Conservation (phyloP, 306 rosid genomes). For the Chamaecrista fasciculata region DNA sequence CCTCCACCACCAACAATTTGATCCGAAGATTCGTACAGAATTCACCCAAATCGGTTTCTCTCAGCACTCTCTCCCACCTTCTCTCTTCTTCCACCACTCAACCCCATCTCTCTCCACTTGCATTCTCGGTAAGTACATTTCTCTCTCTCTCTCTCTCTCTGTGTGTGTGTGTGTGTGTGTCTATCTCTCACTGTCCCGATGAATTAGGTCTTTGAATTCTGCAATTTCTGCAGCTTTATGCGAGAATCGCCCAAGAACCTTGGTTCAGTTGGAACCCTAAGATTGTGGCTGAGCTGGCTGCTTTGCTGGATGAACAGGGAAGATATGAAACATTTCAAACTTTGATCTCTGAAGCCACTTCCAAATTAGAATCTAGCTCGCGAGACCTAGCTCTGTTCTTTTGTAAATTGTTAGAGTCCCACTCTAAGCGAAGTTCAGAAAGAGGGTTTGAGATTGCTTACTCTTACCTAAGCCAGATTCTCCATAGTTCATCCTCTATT, state of each 20-base stretch:
- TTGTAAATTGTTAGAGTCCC: slow-evolving; percentile 57
- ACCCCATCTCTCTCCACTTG: slow-evolving; percentile 57
- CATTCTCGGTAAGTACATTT: slow-evolving; percentile 49
- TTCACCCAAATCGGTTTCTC: slow-evolving; percentile 60
- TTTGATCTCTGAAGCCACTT: slow-evolving; percentile 47
- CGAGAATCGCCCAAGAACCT: slow-evolving; percentile 47
- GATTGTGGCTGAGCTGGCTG: slow-evolving; percentile 60
- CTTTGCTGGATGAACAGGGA: slow-evolving; percentile 60
- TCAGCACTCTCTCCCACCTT: slow-evolving; percentile 61
- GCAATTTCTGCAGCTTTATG: slow-evolving; percentile 51
- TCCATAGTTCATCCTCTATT: slow-evolving; percentile 45
- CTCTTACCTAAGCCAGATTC: slow-evolving; percentile 38
- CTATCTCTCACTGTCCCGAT: not conserved
- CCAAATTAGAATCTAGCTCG: slow-evolving; percentile 39
- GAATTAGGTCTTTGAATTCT: not conserved
- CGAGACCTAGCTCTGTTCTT: slow-evolving; percentile 63
- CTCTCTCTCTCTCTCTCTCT: not conserved
- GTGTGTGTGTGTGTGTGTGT: no score
- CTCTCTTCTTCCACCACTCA: slow-evolving; percentile 54
- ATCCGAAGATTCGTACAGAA: slow-evolving; percentile 49
- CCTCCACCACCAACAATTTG: slow-evolving; percentile 40
- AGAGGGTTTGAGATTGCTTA: slow-evolving; percentile 54
- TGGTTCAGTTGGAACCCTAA: slow-evolving; percentile 78
- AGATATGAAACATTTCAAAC: slow-evolving; percentile 34
- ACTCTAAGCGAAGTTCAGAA: slow-evolving; percentile 51